Base-by-base conservation (phyloP, 2,329 filamentous ascomycete species). In the Westerdykella sp. region DNA sequence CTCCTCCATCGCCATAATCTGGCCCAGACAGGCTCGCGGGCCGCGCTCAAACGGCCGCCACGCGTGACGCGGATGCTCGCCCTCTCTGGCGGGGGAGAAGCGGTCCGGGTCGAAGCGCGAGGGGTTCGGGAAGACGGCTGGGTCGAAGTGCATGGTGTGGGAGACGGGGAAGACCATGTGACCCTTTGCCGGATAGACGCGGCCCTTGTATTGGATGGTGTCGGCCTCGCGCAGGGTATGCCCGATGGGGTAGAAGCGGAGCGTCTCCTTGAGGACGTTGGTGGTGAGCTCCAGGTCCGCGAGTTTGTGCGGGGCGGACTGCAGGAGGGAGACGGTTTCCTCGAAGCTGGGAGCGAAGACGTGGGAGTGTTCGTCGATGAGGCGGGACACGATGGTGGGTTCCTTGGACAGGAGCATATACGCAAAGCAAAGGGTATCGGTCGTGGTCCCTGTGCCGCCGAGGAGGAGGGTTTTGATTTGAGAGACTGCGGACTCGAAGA, bases 1-100 rank as follows among this genome's bases (percentile, higher is more conserved):
- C 59, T 81, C 77, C 13, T 77, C 62, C 60, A 73, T 70, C 1
- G 73, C 77, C 36, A 80, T 64, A 48, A 76, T 73, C 56, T 79
- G 75, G 1, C 77, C 78, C n/a, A 80, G 71, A 51, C 78, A 83
- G 40, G 73, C 75, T 11, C 78, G 60, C 2, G 71, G 68, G 0
- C 79, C 78, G 43, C 72, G 67, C 50, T 76, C 75, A 55, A 82
- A 82, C 0, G 74, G 68, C 7, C 77, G 69, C 69, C 70, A 81
- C 1, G 76, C 75, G 42, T 71, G 69, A 39, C 72, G 69, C 37
- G 15, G 65, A 56, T 52, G 69, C 56, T 51, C 68, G 44, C 18
- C 18, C 6, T 21, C 18, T 21, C 18, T 21, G 18, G 18, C 59
- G 49, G n/a, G 32, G 5, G 65, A 41, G 23, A 60, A 70, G 1